Base-by-base conservation (phyloP, 352 stramenopile species). In the Peronospora belbahrii region DNA sequence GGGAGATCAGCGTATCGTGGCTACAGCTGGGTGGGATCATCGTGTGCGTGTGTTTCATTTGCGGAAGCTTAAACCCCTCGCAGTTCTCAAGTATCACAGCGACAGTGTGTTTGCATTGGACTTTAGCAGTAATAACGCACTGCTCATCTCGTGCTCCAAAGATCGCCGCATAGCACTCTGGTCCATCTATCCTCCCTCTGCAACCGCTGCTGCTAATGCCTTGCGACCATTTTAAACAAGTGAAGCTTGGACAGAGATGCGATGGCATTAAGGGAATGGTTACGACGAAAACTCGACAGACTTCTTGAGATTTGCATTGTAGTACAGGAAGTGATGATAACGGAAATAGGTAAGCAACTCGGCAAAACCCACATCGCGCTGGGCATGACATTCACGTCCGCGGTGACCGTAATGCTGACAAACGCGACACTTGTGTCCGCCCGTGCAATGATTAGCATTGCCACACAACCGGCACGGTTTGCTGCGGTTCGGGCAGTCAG, bases 311-410 rank as follows among this genome's bases (percentile, higher is more conserved):
- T 93, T 93, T 25, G 71, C 70, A 58, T 89, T 90, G 73, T 93
- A 93, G 53, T 93, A 93, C 13, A 93, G 61, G 52, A 89, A 93
- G 47, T 90, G 71, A 33, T 93, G 81, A 55, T 84, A 93, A 14
- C 79, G 81, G 53, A 89, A 93, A 62, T 88, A 89, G 28, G 81
- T 86, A 22, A 90, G 39, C 38, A 93, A 57, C 52, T 93, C 81
- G 11, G 81, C 67, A 53, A 87, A 65, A 3, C 81, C 81, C 11
- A 90, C 81, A 46, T 89, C 78, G 42, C 81, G 73, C 43, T 92
- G 81, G 24, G 68, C 65, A 54, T 92, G 81, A 52, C 81, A 92
- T 45, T 92, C 78, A 31, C 81, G 81, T 27, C 81, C 81, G 24
- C 81, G 81, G 52, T 92, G 81, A 18, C 81, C 81, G 40, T 80